Percentiles rank a stretch among this genome's conserved stretches.
Conservation (phyloP, 2,329 filamentous ascomycete species). For the Trichophyton equinum region DNA sequence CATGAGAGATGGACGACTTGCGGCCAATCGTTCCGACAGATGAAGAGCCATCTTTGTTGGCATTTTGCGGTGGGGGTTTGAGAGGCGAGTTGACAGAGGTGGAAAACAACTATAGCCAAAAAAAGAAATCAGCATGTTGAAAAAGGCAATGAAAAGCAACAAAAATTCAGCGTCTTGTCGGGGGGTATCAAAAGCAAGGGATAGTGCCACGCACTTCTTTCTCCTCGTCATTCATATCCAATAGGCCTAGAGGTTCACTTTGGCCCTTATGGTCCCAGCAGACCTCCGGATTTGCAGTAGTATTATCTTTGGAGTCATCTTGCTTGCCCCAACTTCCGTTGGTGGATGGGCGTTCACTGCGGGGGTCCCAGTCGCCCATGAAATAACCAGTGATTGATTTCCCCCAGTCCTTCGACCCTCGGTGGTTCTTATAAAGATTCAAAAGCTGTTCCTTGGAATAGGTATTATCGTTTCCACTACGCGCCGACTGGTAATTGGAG, state of each 20-base stretch:
- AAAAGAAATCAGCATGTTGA: slow-evolving; percentile 8
- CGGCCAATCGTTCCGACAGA: slow-evolving; percentile 44
- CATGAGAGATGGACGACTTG: slow-evolving; percentile 67
- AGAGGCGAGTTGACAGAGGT: slow-evolving; percentile 86
- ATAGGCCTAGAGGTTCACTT: slow-evolving; percentile 57
- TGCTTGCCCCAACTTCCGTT: slow-evolving; percentile 63
- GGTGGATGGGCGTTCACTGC: slow-evolving; percentile 50
- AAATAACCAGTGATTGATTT: slow-evolving; percentile 56
- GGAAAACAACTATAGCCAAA: slow-evolving; percentile 53
- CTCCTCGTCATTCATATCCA: slow-evolving; percentile 58
- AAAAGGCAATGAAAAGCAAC: too few relatives aligned
- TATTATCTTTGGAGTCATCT: slow-evolving; percentile 58
- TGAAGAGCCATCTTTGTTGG: slow-evolving; percentile 43
- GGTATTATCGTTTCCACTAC: slow-evolving; percentile 44
- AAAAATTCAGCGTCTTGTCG: neutral
- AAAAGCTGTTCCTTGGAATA: slow-evolving; percentile 73
- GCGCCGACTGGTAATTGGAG: slow-evolving; percentile 37
- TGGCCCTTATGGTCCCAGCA: slow-evolving; percentile 74
- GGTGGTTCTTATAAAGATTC: slow-evolving; percentile 53
- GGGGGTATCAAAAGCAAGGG: slow-evolving; percentile 1
- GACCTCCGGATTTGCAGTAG: slow-evolving; percentile 66
- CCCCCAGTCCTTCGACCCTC: slow-evolving; percentile 41
- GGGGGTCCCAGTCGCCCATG: slow-evolving; percentile 66
- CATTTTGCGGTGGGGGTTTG: slow-evolving; percentile 63
- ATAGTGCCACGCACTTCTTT: slow-evolving; percentile 41